A percentile compares a stretch with the other conserved stretches of the same genome.
Conservation (phyloP, 805 yeast genomes). For the Starmerella cellae region DNA sequence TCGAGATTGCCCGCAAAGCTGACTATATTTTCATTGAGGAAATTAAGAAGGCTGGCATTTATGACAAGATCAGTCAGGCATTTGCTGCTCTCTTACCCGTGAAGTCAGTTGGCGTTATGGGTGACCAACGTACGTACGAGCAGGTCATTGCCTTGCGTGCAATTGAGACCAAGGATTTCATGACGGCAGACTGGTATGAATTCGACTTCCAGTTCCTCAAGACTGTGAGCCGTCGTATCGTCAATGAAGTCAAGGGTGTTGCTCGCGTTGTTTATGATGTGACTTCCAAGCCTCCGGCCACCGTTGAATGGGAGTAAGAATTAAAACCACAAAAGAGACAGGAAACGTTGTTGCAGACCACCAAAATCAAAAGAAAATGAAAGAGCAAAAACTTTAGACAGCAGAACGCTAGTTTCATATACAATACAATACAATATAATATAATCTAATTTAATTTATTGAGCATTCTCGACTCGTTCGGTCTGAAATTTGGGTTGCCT, state of each 20-base stretch:
- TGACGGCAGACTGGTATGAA: constrained; percentile 99
- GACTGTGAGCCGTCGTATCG: constrained; percentile 87
- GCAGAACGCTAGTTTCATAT: no score
- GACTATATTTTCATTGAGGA: constrained; percentile 93
- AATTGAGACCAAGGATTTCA: constrained; percentile 92
- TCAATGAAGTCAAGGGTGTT: constrained; percentile 96
- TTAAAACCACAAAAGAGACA: no score
- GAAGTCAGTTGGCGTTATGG: constrained; percentile 98
- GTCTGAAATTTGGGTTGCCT: constrained; percentile 8
- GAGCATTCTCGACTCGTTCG: no score
- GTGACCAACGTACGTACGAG: constrained; percentile 98
- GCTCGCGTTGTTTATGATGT: constrained; percentile 98
- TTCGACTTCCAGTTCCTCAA: constrained; percentile 87
- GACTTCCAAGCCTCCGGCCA: constrained; percentile 98
- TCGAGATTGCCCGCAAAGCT: constrained; percentile 94
- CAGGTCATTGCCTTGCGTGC: constrained; percentile 99
- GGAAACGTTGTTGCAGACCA: no score
- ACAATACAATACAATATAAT: no score
- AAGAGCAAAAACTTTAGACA: no score
- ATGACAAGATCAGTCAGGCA: constrained; percentile 89
- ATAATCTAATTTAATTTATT: no score
- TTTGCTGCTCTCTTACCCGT: constrained; percentile 95
- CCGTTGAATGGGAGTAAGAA: constrained; percentile 99
- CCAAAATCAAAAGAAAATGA: no score
- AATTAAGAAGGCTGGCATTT: constrained; percentile 83